Evolutionary conservation across 2,329 filamentous ascomycete species (phyloP).

Genomic region (Dactylellina sp.): DNA sequence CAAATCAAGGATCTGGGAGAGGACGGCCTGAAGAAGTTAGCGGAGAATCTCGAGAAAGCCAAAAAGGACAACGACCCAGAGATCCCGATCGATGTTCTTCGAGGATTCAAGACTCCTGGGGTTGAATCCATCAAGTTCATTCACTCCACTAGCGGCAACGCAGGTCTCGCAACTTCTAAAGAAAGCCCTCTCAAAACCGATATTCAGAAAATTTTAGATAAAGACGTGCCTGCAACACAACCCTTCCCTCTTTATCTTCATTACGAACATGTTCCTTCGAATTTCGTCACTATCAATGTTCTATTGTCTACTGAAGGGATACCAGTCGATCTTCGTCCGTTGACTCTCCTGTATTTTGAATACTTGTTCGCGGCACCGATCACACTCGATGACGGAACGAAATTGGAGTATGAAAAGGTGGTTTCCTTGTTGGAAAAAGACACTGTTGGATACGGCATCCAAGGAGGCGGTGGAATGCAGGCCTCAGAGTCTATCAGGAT

Average conservation of each 20-base stretch:
- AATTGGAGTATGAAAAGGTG: slow-evolving; percentile 88
- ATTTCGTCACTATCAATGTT: slow-evolving; percentile 87
- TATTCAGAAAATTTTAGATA: slow-evolving; percentile 81
- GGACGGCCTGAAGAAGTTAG: slow-evolving; percentile 81
- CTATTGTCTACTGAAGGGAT: slow-evolving; percentile 82
- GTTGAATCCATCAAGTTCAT: slow-evolving; percentile 96
- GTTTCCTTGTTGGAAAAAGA: slow-evolving; percentile 91
- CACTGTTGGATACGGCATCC: slow-evolving; percentile 84
- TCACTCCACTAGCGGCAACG: slow-evolving; percentile 64
- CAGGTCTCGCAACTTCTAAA: slow-evolving; percentile 24
- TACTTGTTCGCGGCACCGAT: slow-evolving; percentile 97
- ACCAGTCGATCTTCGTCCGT: slow-evolving; percentile 83
- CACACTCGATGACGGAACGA: slow-evolving; percentile 75
- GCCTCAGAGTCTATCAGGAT: slow-evolving; percentile 85
- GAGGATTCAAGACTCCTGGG: slow-evolving; percentile 82
- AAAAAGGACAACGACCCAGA: slow-evolving; percentile 89
- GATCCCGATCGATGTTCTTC: slow-evolving; percentile 84
- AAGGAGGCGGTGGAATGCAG: slow-evolving; percentile 75
- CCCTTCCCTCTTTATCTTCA: slow-evolving; percentile 87
- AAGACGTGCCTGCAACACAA: slow-evolving; percentile 69
- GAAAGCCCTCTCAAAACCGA: slow-evolving; percentile 66
- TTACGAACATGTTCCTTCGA: slow-evolving; percentile 92
- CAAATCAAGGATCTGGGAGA: slow-evolving; percentile 82
- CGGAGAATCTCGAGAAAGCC: slow-evolving; percentile 80
- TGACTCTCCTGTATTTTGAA: slow-evolving; percentile 85